A percentile compares a stretch with the other conserved stretches of the same genome.
Evolutionary conservation across 2,329 filamentous ascomycete species (phyloP).

Genomic region (Aspergillus jensenii): DNA sequence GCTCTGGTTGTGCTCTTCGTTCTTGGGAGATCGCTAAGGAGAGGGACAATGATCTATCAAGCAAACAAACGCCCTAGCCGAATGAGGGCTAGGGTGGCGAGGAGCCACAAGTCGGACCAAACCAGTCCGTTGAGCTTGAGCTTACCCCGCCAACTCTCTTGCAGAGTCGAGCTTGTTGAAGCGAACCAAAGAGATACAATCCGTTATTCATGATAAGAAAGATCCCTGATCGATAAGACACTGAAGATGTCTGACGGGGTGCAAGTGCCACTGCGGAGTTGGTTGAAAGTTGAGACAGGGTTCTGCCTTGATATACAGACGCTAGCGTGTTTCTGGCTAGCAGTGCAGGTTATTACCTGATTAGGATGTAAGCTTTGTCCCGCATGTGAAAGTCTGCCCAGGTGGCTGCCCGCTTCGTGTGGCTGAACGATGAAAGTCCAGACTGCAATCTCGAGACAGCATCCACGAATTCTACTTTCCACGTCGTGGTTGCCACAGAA

Average conservation of each 20-base stretch:
- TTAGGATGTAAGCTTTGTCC: background rate
- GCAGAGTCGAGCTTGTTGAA: background rate
- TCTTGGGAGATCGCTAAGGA: no score
- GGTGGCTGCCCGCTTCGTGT: background rate
- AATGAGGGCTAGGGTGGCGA: conserved; percentile 11
- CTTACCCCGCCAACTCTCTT: conserved; percentile 13
- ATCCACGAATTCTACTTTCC: background rate
- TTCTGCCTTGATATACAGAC: background rate
- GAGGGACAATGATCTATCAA: background rate
- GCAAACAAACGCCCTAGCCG: background rate
- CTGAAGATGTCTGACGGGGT: background rate
- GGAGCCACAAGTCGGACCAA: conserved; percentile 16
- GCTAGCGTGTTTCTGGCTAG: background rate
- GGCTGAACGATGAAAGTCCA: background rate
- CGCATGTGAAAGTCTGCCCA: background rate
- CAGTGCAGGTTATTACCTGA: background rate
- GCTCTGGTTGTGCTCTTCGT: background rate
- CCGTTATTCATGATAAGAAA: background rate
- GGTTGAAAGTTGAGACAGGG: background rate
- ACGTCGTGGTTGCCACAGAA: background rate
- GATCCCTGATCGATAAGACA: background rate
- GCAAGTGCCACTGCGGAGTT: background rate
- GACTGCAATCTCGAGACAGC: background rate
- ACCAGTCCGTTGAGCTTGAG: conserved; percentile 17
- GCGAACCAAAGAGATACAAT: background rate